Evolutionary conservation across 768 basidiomycete species (phyloP).

Genomic region (Flagelloscypha sp.): DNA sequence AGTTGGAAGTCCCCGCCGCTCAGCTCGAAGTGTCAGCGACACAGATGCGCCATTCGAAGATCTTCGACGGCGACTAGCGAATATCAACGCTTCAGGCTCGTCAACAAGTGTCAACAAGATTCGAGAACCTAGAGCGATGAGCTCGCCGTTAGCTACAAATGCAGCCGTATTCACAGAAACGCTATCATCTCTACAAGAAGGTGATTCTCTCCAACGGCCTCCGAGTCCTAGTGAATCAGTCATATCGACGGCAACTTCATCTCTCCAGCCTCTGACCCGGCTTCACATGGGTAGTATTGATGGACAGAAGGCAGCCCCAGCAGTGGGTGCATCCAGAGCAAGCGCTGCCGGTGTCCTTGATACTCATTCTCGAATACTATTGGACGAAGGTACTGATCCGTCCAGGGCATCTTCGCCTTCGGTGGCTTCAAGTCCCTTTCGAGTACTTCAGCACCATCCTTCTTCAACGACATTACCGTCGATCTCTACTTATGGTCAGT

Average conservation of each 20-base stretch:
- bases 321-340: constrained; percentile 76
- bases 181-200: constrained; percentile 19
- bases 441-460: constrained; percentile 39
- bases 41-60: constrained; percentile 67
- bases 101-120: constrained; percentile 45
- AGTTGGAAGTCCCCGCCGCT: constrained; percentile 41
- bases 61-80: constrained; percentile 64
- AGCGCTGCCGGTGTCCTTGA: constrained; percentile 82
- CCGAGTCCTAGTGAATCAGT: constrained; percentile 80
- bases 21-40: constrained; percentile 38
- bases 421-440: constrained; percentile 49
- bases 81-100: constrained; percentile 63
- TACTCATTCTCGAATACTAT: constrained; percentile 56
- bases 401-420: constrained; percentile 78
- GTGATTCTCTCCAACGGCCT: constrained; percentile 42
- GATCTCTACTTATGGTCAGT: constrained; percentile 66
- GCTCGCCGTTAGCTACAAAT: constrained; percentile 21
- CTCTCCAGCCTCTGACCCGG: constrained; percentile 48
- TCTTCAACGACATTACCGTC: constrained; percentile 45
- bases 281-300: constrained; percentile 67
- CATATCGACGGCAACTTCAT: constrained; percentile 62
- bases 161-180: constrained; percentile 17
- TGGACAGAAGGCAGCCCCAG: constrained; percentile 81
- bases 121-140: constrained; percentile 36
- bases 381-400: constrained; percentile 58